Percentiles rank a stretch among this genome's conserved stretches.
These are phyloP conservation scores for Scortechinia acanthostroma DNA, from an alignment of 2,329 filamentous ascomycete species.

Conservation along the genomic window DNA sequence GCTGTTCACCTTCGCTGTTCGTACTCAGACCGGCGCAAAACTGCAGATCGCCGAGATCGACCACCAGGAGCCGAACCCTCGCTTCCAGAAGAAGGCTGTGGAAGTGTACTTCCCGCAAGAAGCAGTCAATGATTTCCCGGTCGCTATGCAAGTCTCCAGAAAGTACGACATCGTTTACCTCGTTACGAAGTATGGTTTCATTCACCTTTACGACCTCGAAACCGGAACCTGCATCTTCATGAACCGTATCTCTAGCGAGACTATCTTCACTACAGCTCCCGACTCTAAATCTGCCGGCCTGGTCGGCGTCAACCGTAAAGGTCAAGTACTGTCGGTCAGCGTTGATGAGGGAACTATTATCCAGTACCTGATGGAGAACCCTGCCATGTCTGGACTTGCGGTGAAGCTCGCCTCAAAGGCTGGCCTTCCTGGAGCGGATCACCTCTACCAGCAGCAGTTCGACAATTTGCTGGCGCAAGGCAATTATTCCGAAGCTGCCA, in stretches of 20 bases:
- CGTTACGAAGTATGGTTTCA: constrained; percentile 98
- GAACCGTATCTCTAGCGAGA: constrained; percentile 99
- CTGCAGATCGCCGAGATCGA: constrained; percentile 97
- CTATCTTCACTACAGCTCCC: constrained; percentile 87
- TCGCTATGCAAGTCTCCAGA: constrained; percentile 92
- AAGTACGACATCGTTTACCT: constrained; percentile 96
- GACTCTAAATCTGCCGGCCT: constrained; percentile 82
- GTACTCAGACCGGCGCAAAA: constrained; percentile 83
- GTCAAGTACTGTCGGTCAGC: constrained; percentile 88
- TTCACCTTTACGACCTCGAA: constrained; percentile 96
- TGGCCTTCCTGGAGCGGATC: constrained; percentile 86
- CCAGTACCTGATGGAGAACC: constrained; percentile 91
- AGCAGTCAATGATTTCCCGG: constrained; percentile 92
- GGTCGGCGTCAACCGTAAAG: constrained; percentile 92
- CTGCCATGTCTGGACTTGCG: constrained; percentile 84
- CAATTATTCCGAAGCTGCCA: constrained; percentile 82
- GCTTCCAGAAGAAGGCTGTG: constrained; percentile 90
- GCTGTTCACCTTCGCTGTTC: constrained; percentile 92
- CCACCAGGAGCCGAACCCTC: constrained; percentile 79
- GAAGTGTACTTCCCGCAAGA: constrained; percentile 97
- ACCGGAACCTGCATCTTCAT: constrained; percentile 95
- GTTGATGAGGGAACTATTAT: constrained; percentile 89
- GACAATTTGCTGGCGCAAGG: constrained; percentile 76
- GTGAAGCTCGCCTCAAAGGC: constrained; percentile 94
- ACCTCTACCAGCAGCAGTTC: constrained; percentile 87